These are phyloP conservation scores for Incumbomyces delicatus DNA, from an alignment of 2,329 filamentous ascomycete genomes.

Conservation along the genomic window DNA sequence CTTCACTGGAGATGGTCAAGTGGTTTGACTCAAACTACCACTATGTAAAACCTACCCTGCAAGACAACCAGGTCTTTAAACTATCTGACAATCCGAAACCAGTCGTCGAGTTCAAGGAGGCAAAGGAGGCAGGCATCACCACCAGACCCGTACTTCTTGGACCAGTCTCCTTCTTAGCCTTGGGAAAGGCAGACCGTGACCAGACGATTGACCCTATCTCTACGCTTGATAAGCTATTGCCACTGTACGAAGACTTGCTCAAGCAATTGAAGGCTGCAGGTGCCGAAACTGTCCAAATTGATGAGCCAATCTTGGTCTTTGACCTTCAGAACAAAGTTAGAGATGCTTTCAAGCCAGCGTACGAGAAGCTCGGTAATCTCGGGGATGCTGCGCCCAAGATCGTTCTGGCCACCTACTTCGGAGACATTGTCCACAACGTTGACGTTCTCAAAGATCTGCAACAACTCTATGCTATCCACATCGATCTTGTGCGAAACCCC, in stretches of 20 bases:
- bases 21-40: slow-evolving; percentile 99
- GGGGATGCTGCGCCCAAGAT: slow-evolving; percentile 77
- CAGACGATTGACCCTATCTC: slow-evolving; percentile 89
- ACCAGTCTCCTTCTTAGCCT: slow-evolving; percentile 92
- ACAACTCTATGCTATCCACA: slow-evolving; percentile 73
- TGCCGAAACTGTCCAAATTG: slow-evolving; percentile 94
- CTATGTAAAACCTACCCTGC: slow-evolving; percentile 98
- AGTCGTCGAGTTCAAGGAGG: slow-evolving; percentile 87
- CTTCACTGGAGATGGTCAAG: slow-evolving; percentile 97
- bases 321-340: slow-evolving; percentile 85
- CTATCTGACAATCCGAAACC: slow-evolving; percentile 83
- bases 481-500: slow-evolving; percentile 95
- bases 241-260: slow-evolving; percentile 89
- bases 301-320: slow-evolving; percentile 94
- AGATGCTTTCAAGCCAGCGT: slow-evolving; percentile 94
- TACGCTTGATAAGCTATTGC: slow-evolving; percentile 84
- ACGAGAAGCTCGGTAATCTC: slow-evolving; percentile 68
- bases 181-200: slow-evolving; percentile 95
- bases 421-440: slow-evolving; percentile 98
- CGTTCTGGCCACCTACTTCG: slow-evolving; percentile 94
- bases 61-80: slow-evolving; percentile 94
- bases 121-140: slow-evolving; percentile 87
- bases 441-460: slow-evolving; percentile 67
- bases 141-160: slow-evolving; percentile 93
- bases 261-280: slow-evolving; percentile 89